These are phyloP conservation scores for Peronosclerospora sorghi DNA, from an alignment of 352 stramenopile species.

Conservation along the genomic window DNA sequence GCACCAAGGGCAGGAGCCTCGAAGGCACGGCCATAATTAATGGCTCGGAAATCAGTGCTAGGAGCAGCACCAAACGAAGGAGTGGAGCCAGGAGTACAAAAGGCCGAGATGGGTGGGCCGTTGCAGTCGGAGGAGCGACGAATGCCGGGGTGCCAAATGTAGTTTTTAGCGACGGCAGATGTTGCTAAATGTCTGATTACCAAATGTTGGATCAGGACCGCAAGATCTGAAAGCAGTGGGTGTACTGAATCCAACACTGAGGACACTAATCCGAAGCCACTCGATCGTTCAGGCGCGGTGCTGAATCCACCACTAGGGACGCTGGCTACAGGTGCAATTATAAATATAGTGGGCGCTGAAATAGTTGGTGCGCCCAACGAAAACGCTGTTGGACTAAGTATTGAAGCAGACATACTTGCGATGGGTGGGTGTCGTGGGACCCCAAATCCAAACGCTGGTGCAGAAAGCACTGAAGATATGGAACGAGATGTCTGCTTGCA, in stretches of 20 bases:
- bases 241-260: slow-evolving; percentile 10
- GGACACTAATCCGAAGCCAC: slow-evolving; percentile 24
- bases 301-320: too few relatives aligned
- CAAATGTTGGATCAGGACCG: slow-evolving; percentile 21
- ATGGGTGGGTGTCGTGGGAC: slow-evolving; percentile 18
- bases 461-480: slow-evolving; percentile 15
- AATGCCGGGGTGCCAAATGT: slow-evolving; percentile 1
- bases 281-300: too few relatives aligned
- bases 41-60: slow-evolving; percentile 13
- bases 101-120: slow-evolving; percentile 21
- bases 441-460: slow-evolving; percentile 31
- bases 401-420: slow-evolving; percentile 15
- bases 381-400: neutral
- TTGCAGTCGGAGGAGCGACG: slow-evolving; percentile 14
- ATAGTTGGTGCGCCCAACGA: slow-evolving; percentile 25
- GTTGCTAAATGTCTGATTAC: slow-evolving; percentile 5
- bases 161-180: too few relatives aligned
- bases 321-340: slow-evolving; percentile 8
- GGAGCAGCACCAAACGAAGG: slow-evolving; percentile 14
- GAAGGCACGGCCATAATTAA: too few relatives aligned
- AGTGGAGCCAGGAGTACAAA: slow-evolving; percentile 18
- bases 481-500: too few relatives aligned
- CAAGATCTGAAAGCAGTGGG: slow-evolving; percentile 25
- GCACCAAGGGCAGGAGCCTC: slow-evolving; percentile 14
- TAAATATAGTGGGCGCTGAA: slow-evolving; percentile 17